phyloP scores from a whole-genome alignment of 208 protist genomes.

The Trypanosomatidae sp. region DNA sequence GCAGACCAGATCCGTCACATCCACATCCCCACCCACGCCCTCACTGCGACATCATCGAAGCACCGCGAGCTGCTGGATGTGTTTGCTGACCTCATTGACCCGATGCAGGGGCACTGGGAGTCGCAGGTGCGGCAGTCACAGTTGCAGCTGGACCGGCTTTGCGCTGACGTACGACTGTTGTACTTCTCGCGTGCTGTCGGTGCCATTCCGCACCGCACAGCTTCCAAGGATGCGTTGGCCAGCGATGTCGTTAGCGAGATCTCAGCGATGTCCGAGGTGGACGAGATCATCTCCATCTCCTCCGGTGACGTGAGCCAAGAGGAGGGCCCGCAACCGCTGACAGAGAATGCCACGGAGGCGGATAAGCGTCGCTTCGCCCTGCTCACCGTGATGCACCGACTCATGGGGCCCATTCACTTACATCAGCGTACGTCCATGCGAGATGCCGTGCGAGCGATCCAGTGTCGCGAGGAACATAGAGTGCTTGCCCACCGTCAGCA shows the following conservation, averaged over 20 bases:
- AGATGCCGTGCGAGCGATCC: conserved; percentile 32
- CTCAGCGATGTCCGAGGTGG: conserved; percentile 18
- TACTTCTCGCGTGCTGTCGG: conserved; percentile 39
- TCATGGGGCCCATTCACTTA: conserved; percentile 29
- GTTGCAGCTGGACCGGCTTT: conserved; percentile 60
- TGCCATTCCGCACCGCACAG: background rate
- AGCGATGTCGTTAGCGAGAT: conserved; percentile 30
- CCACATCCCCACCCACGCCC: conserved; percentile 60
- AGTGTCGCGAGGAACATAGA: conserved; percentile 29
- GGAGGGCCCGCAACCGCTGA: conserved; percentile 24
- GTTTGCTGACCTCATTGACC: conserved; percentile 80
- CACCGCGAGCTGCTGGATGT: conserved; percentile 55
- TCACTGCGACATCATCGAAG: conserved; percentile 42
- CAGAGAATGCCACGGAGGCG: conserved; percentile 9
- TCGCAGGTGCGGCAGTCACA: conserved; percentile 38
- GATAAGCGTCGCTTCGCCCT: conserved; percentile 34
- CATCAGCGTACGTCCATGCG: conserved; percentile 41
- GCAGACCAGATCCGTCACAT: conserved; percentile 85
- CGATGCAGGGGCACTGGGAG: conserved; percentile 52
- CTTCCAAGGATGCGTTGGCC: conserved; percentile 5
- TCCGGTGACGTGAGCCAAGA: conserved; percentile 22
- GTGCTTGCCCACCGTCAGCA: conserved; percentile 24
- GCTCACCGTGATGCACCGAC: conserved; percentile 28
- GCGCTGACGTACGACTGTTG: conserved; percentile 74
- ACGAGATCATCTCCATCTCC: conserved; percentile 19